These are phyloP conservation scores for Magnolia changhungtana DNA, from an alignment of 164 flowering plant genomes.

Conservation along the genomic window DNA sequence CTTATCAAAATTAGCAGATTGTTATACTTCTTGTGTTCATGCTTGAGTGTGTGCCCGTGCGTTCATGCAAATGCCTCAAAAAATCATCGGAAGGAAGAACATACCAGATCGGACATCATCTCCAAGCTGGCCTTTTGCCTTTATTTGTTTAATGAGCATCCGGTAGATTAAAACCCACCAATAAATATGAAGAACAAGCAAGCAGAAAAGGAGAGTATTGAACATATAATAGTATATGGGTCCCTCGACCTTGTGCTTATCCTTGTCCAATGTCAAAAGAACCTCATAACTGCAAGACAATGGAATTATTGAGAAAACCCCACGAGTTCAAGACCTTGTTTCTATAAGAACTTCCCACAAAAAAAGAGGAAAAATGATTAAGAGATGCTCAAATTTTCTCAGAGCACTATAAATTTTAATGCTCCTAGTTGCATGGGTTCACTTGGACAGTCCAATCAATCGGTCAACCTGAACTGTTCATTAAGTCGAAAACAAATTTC, in stretches of 20 bases:
- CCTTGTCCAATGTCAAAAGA: constrained; percentile 55
- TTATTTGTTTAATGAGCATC: constrained; percentile 89
- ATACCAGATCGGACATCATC: constrained; percentile 97
- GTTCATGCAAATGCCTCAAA: neutral
- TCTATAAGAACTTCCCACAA: neutral
- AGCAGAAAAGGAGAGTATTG: constrained; percentile 73
- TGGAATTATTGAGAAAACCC: neutral
- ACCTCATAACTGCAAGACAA: constrained; percentile 75
- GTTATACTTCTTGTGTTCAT: neutral
- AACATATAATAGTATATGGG: constrained; percentile 82
- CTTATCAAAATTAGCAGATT: neutral
- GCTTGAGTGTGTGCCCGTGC: neutral
- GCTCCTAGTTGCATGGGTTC: too few species aligned
- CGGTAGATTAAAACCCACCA: constrained; percentile 89
- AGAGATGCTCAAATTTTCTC: too few species aligned
- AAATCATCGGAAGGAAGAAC: constrained; percentile 2
- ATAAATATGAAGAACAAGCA: constrained; percentile 86
- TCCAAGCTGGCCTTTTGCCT: constrained; percentile 71
- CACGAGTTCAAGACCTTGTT: neutral
- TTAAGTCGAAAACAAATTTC: too few species aligned
- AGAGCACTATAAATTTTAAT: too few species aligned
- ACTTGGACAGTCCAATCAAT: too few species aligned
- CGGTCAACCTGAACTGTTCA: too few species aligned
- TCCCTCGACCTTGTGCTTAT: constrained; percentile 61
- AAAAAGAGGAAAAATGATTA: neutral